These are phyloP conservation scores for Monosporozyma siamensis DNA, from an alignment of 805 yeast species.

Conservation along the genomic window DNA sequence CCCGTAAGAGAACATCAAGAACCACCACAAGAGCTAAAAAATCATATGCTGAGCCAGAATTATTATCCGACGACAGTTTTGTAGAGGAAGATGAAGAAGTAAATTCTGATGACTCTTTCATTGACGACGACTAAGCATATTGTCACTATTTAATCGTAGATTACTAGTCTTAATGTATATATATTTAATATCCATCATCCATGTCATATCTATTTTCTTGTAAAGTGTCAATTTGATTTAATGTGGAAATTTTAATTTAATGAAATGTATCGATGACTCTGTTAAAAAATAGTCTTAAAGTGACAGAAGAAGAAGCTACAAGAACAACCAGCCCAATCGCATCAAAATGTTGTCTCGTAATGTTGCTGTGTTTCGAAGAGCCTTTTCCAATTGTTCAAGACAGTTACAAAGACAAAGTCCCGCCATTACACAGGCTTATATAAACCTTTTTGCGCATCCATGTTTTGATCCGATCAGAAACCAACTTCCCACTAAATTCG, in stretches of 20 bases:
- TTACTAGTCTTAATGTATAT: too few species aligned
- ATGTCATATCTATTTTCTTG: too few species aligned
- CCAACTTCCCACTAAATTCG: slow-evolving; percentile 5
- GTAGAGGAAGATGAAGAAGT: slow-evolving; percentile 18
- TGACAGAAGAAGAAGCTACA: not conserved
- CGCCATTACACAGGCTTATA: slow-evolving; percentile 2
- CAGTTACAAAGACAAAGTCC: slow-evolving; percentile 1
- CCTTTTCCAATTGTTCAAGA: slow-evolving; percentile 3
- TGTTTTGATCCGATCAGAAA: slow-evolving; percentile 14
- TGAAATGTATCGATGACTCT: not conserved
- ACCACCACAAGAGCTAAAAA: slow-evolving; percentile 10
- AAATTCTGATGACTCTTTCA: slow-evolving; percentile 16
- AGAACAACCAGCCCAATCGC: not conserved
- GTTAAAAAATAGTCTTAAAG: not conserved
- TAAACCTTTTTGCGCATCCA: slow-evolving; percentile 10
- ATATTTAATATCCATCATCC: too few species aligned
- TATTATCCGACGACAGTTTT: slow-evolving; percentile 24
- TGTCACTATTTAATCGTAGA: too few species aligned
- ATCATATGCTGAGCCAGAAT: slow-evolving; percentile 15
- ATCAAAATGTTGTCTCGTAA: slow-evolving; percentile 1
- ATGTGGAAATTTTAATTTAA: not conserved
- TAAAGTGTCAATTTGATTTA: too few species aligned
- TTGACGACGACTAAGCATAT: slow-evolving; percentile 15
- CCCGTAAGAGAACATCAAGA: slow-evolving; percentile 18
- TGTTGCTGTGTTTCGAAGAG: slow-evolving; percentile 11